Conservation (phyloP, 495 filamentous ascomycete species). For the Wilcoxina mikolae region DNA sequence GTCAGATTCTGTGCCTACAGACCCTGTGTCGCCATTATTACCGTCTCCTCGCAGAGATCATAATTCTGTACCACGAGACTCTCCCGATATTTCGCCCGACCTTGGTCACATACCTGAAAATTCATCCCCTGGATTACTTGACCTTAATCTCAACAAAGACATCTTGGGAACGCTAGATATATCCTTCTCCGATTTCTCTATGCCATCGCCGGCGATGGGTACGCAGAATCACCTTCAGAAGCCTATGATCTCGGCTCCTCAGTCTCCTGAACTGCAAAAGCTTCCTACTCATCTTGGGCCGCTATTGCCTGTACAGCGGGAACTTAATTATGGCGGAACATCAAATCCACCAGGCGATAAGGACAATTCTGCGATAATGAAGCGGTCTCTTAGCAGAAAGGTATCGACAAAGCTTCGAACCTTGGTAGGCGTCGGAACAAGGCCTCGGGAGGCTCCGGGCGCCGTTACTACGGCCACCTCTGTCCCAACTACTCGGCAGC, state of each 20-base stretch:
- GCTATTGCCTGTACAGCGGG: not conserved
- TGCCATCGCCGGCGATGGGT: constrained; percentile 4
- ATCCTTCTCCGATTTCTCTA: constrained; percentile 1
- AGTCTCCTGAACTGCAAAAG: not conserved
- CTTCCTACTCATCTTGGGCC: not conserved
- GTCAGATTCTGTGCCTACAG: not conserved
- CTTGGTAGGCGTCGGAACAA: not conserved
- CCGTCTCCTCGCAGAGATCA: not conserved
- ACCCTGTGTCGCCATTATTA: not conserved
- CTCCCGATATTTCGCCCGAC: not conserved
- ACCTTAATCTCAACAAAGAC: not conserved
- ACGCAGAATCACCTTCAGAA: not conserved
- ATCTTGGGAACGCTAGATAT: not conserved
- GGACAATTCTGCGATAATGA: not conserved
- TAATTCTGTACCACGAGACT: not conserved
- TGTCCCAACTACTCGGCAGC: not conserved
- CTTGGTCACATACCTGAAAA: not conserved
- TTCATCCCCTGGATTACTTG: not conserved
- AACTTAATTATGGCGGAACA: not conserved
- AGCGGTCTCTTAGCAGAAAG: constrained; percentile 9
- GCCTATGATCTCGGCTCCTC: not conserved
- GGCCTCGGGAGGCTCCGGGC: not conserved
- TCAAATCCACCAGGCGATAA: not conserved
- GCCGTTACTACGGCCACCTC: not conserved
- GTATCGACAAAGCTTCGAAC: constrained; percentile 4